Evolutionary conservation across 2,329 filamentous ascomycete species (phyloP), one percentile per base, ranked within the genome.

Genomic region (Nannizziopsis barbatae): DNA sequence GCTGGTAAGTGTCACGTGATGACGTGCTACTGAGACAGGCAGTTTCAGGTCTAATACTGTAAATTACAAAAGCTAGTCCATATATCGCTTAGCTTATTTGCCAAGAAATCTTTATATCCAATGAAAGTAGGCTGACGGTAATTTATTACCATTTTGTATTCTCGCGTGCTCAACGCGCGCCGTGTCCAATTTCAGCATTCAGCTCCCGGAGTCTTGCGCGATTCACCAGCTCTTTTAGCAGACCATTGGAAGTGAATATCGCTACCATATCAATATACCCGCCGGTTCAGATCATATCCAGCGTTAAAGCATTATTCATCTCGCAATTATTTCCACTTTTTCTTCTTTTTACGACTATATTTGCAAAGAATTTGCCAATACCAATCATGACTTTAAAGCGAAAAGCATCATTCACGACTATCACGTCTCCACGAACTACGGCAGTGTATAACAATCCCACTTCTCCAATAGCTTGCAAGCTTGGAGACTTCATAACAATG

Each of bases 311-410:
- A 22, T 18, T 11, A 32, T 40, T 31, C 20, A 33, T 32, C n/a
- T 33, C n/a, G 12, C 31, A 7, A 27, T 27, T 27, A 33, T 33
- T 32, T 3, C n/a, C 14, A 32, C 10, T 12, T 15, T 14, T 22
- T 27, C 17, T 36, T 45, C 12, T 30, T 37, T 27, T 45, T 8
- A 5, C 11, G 17, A 6, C 15, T 27, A 11, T 15, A 22, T 17
- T 11, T 4, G 27, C 14, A 20, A 8, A 35, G 2, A 11, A 36
- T n/a, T 22, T 20, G 5, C 8, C n/a, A n/a, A n/a, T n/a, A 17
- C 20, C 33, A 5, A 14, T 11, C 37, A 79, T 80, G 76, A 66
- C 68, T 17, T 65, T 74, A 60, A 80, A 80, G 61, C 75, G 77
- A 59, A 80, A 80, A 60, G 74, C 75, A 39, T 76, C 75, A 37